phyloP scores from a whole-genome alignment of 306 rosid species.

The Ormosia emarginata region DNA sequence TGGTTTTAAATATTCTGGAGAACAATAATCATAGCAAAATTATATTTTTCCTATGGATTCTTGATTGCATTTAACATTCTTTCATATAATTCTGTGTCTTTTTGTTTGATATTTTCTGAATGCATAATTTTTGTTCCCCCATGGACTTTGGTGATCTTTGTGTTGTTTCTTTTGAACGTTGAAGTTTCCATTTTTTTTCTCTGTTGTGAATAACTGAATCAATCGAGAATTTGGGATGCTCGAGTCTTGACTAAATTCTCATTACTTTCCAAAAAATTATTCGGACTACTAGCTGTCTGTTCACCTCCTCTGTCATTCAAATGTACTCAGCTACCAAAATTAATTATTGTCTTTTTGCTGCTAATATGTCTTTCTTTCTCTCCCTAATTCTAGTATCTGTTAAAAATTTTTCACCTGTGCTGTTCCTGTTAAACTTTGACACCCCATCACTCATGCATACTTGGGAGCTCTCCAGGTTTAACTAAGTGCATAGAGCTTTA shows the following conservation, averaged over 20 bases:
- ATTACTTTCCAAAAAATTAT: background rate
- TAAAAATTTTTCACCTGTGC: background rate
- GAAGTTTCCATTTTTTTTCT: background rate
- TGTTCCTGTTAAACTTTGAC: background rate
- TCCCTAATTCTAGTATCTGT: background rate
- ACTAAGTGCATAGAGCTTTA: background rate
- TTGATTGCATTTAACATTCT: background rate
- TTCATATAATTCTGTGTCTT: background rate
- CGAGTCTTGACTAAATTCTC: background rate
- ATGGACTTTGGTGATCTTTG: background rate
- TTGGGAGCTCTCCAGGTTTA: background rate
- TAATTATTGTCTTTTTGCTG: background rate
- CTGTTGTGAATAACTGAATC: background rate
- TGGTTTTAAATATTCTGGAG: background rate
- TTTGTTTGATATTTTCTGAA: background rate
- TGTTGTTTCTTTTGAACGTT: background rate
- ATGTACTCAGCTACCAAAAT: background rate
- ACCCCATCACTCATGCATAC: background rate
- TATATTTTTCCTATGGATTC: background rate
- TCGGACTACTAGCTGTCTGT: background rate
- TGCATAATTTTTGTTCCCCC: background rate
- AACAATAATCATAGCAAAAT: background rate
- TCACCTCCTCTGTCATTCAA: background rate
- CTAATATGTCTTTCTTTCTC: background rate
- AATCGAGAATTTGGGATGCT: conserved; percentile 7